Conservation (phyloP, 306 rosid species). For the Erythrophleum fordii region DNA sequence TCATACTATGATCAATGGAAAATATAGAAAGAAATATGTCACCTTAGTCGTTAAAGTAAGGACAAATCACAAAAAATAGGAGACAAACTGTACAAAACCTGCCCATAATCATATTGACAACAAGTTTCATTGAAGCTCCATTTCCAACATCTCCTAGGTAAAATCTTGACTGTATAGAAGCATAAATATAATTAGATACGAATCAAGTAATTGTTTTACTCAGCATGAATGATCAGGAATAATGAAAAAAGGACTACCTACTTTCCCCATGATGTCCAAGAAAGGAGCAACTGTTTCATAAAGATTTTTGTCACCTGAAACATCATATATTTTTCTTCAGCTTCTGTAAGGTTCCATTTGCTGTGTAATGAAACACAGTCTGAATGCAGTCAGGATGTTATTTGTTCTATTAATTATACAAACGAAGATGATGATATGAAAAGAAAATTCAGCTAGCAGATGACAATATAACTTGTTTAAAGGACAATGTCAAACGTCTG, state of each 20-base stretch:
- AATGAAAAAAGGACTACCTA: constrained; percentile 38
- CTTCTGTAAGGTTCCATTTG: constrained; percentile 35
- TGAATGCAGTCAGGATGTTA: neutral
- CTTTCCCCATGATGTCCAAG: constrained; percentile 97
- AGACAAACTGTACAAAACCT: constrained; percentile 54
- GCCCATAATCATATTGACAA: constrained; percentile 99
- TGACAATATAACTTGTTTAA: neutral
- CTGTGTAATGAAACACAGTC: constrained; percentile 22
- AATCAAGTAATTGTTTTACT: constrained; percentile 12
- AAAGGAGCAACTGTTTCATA: constrained; percentile 67
- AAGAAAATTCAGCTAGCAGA: neutral
- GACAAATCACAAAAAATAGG: constrained; percentile 33
- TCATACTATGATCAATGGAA: constrained; percentile 68
- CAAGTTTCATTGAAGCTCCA: constrained; percentile 98
- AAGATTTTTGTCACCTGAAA: constrained; percentile 86
- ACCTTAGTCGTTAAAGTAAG: constrained; percentile 28
- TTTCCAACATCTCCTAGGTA: constrained; percentile 95
- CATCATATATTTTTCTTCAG: constrained; percentile 46
- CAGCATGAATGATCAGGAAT: neutral
- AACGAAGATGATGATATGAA: constrained; percentile 2
- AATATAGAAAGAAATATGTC: constrained; percentile 31
- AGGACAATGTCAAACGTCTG: constrained; percentile 29
- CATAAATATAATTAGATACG: constrained; percentile 32
- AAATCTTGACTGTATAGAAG: constrained; percentile 74
- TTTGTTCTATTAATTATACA: constrained; percentile 20